Percentiles rank a stretch among this genome's conserved stretches.
These are phyloP conservation scores for Phytophthora pseudosyringae DNA, from an alignment of 352 stramenopile genomes.

Conservation along the genomic window DNA sequence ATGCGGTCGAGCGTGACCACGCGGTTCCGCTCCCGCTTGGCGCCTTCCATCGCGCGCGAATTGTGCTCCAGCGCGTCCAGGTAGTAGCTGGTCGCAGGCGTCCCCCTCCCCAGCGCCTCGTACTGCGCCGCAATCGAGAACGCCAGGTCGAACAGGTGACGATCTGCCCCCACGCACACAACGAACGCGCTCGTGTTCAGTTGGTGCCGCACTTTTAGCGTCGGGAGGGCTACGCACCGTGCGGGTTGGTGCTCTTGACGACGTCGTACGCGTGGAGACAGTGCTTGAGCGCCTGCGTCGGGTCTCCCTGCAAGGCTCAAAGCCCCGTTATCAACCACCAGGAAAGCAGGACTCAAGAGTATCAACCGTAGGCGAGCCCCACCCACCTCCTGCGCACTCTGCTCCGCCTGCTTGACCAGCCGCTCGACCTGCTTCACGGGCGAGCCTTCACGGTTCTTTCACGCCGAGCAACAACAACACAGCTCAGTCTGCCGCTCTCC, in stretches of 20 bases:
- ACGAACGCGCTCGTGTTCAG: background rate
- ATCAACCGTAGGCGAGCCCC: background rate
- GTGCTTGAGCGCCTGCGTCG: conserved; percentile 63
- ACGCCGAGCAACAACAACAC: conserved; percentile 3
- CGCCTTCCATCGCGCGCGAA: conserved; percentile 35
- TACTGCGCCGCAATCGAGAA: conserved; percentile 83
- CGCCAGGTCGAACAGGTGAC: conserved; percentile 78
- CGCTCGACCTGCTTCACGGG: conserved; percentile 61
- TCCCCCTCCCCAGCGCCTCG: conserved; percentile 52
- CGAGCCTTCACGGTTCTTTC: conserved; percentile 65
- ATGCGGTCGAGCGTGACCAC: conserved; percentile 83
- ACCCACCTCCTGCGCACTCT: conserved; percentile 55
- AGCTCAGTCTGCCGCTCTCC: background rate
- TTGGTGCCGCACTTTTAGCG: background rate
- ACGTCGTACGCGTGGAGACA: conserved; percentile 75
- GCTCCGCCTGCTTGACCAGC: conserved; percentile 55
- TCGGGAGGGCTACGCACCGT: conserved; percentile 42
- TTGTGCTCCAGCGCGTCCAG: conserved; percentile 65
- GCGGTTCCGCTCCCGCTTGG: conserved; percentile 46
- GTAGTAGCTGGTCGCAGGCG: conserved; percentile 69
- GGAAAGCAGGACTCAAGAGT: background rate
- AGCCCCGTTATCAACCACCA: background rate
- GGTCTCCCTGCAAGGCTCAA: conserved; percentile 41
- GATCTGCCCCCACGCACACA: conserved; percentile 42
- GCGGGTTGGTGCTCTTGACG: conserved; percentile 64